phyloP scores from a whole-genome alignment of 768 basidiomycete genomes.

The Termitomyces sp. region DNA sequence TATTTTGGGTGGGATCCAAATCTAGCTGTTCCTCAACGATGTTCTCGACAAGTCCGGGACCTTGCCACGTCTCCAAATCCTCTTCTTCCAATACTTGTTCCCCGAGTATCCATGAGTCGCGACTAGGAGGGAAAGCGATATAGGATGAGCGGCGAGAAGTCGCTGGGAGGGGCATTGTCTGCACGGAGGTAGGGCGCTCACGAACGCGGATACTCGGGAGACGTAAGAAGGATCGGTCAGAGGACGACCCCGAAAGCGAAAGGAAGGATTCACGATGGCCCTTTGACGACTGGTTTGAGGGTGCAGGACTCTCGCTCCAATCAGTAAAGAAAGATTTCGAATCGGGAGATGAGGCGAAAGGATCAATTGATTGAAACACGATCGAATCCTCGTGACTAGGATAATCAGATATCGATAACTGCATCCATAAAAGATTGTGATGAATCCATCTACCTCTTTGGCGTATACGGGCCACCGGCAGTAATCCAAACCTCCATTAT shows the following conservation, averaged over 20 bases:
- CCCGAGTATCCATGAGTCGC: slow-evolving; percentile 6
- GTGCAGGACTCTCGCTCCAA: slow-evolving; percentile 26
- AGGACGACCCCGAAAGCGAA: slow-evolving; percentile 34
- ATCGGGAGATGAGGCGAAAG: slow-evolving; percentile 36
- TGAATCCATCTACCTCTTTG: slow-evolving; percentile 20
- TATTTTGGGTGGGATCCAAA: slow-evolving; percentile 34
- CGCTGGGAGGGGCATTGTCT: slow-evolving; percentile 26
- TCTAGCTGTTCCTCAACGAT: slow-evolving; percentile 27
- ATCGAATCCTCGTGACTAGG: slow-evolving; percentile 15
- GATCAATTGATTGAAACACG: slow-evolving; percentile 30
- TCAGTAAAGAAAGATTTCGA: slow-evolving; percentile 45
- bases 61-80: slow-evolving; percentile 17
- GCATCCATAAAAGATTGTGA: background rate
- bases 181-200: slow-evolving; percentile 29
- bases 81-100: slow-evolving; percentile 32
- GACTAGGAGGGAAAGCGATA: slow-evolving; percentile 23
- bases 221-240: slow-evolving; percentile 21
- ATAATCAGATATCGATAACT: slow-evolving; percentile 2
- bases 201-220: slow-evolving; percentile 19
- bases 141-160: slow-evolving; percentile 30
- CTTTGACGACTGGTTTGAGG: slow-evolving; percentile 21
- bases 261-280: slow-evolving; percentile 36
- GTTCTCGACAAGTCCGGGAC: slow-evolving; percentile 22
- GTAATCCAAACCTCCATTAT: slow-evolving; percentile 32
- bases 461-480: slow-evolving; percentile 27